A percentile compares a stretch with the other conserved stretches of the same genome.
Conservation (phyloP, 78 protist species). For the Tieghemostelium lacteum region DNA sequence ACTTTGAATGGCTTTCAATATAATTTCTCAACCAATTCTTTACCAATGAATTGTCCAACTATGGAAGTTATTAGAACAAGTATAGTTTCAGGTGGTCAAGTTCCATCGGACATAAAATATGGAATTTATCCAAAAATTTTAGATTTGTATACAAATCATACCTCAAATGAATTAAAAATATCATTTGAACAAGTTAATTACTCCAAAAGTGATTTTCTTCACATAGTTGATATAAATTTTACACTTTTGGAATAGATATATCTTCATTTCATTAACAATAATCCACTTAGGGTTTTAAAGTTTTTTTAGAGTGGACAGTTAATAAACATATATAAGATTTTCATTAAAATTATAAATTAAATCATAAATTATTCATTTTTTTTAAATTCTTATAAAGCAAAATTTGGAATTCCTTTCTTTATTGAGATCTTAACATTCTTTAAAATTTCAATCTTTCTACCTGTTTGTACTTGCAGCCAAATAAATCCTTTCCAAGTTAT, state of each 20-base stretch:
- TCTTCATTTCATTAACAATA: background rate
- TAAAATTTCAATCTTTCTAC: background rate
- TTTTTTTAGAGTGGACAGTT: background rate
- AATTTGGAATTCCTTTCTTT: background rate
- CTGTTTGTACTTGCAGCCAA: background rate
- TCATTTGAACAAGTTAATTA: background rate
- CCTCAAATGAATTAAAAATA: background rate
- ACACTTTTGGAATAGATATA: background rate
- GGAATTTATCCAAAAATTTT: background rate
- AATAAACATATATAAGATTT: background rate
- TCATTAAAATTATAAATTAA: too few species aligned
- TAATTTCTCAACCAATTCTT: background rate
- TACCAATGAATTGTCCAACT: slow-evolving; percentile 12
- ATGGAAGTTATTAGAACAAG: slow-evolving; percentile 1
- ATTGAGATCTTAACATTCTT: background rate
- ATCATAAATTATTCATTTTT: background rate
- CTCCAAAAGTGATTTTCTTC: background rate
- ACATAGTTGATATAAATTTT: background rate
- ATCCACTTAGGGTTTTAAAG: slow-evolving; percentile 1
- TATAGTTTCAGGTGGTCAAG: slow-evolving; percentile 2
- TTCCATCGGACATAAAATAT: slow-evolving; percentile 6
- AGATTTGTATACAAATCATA: background rate
- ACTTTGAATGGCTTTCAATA: background rate
- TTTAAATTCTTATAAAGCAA: background rate
- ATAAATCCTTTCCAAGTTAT: background rate